Evolutionary conservation across 2,329 filamentous ascomycete genomes (phyloP), one percentile per base, ranked within the genome.

Genomic region (Sphaerulina vaccinii): DNA sequence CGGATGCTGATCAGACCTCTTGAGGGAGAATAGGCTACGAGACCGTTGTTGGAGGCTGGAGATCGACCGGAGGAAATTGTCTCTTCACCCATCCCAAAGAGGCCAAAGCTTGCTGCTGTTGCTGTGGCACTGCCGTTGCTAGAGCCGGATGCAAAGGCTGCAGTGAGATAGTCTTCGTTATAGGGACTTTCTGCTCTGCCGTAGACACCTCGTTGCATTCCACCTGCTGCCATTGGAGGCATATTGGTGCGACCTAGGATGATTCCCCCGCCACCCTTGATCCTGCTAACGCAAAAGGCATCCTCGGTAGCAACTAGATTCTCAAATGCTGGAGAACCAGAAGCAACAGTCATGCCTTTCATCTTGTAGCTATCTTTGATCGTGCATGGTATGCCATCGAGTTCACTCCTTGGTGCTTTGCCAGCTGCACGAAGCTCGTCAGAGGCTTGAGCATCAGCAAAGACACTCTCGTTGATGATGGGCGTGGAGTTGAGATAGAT

Each of bases 321-420:
- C 24, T 72, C 60, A 48, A 84, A 79, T 0, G 80, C 81, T 1
- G 78, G 77, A 0, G 79, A 82, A 1, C 79, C 81, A 44, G 73
- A 68, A 0, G 79, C 78, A 1, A 78, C 75, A 0, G 74, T 80
- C 71, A 82, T 74, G 1, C 76, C 77, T 19, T 71, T 70, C 22
- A 78, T 74, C 56, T 77, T 80, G 68, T 78, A 82, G 58, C 73
- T 78, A 59, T 84, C 80, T 62, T 84, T 83, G 58, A 81, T 69
- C 0, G 79, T 80, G 52, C 73, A 82, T 0, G 80, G 79, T 5
- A 84, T 80, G 1, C 81, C 79, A 56, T 84, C 79, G 0, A 83
- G 67, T 0, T 32, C 27, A 13, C 68, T 69, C 2, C 74, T 65
- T 3, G 57, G 53, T 9, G 67, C 45, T 5, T 67, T 52, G 2